Evolutionary conservation across 768 basidiomycete genomes (phyloP).

Genomic region (Peribolospora baueri): DNA sequence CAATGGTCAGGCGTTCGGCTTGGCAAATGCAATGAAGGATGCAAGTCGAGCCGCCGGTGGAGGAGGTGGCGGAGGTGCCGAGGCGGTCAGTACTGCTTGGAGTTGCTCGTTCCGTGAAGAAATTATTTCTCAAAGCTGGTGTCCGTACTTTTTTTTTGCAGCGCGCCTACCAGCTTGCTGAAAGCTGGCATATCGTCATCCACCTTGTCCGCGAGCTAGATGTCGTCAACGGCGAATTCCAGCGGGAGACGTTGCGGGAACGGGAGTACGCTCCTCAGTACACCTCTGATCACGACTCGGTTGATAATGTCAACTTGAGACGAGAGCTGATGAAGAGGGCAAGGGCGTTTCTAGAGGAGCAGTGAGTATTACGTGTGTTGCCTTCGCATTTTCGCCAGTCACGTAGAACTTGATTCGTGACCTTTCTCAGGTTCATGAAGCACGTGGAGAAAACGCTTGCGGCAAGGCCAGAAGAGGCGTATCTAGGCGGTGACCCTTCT

Average conservation of each 20-base stretch:
- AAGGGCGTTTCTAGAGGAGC: slow-evolving; percentile 59
- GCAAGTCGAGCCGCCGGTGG: slow-evolving; percentile 5
- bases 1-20: slow-evolving; percentile 8
- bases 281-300: slow-evolving; percentile 27
- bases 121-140: not conserved
- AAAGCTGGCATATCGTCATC: slow-evolving; percentile 19
- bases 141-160: slow-evolving; percentile 2
- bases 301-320: slow-evolving; percentile 40
- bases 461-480: slow-evolving; percentile 55
- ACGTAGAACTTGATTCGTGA: not conserved
- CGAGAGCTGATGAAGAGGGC: slow-evolving; percentile 54
- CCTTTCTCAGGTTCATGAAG: slow-evolving; percentile 16
- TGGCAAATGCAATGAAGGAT: slow-evolving; percentile 25
- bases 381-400: not conserved
- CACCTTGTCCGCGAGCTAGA: slow-evolving; percentile 19
- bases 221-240: slow-evolving; percentile 15
- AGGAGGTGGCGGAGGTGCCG: not conserved
- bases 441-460: slow-evolving; percentile 55
- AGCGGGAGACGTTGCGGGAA: slow-evolving; percentile 39
- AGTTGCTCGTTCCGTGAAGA: no score
- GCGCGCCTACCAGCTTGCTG: slow-evolving; percentile 18
- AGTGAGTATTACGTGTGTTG: slow-evolving; percentile 22
- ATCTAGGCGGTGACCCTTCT: slow-evolving; percentile 74
- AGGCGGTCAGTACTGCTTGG: no score
- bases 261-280: slow-evolving; percentile 63